Conservation (phyloP, 2,329 filamentous ascomycete species). For the Allantophomopsis lycopodina region DNA sequence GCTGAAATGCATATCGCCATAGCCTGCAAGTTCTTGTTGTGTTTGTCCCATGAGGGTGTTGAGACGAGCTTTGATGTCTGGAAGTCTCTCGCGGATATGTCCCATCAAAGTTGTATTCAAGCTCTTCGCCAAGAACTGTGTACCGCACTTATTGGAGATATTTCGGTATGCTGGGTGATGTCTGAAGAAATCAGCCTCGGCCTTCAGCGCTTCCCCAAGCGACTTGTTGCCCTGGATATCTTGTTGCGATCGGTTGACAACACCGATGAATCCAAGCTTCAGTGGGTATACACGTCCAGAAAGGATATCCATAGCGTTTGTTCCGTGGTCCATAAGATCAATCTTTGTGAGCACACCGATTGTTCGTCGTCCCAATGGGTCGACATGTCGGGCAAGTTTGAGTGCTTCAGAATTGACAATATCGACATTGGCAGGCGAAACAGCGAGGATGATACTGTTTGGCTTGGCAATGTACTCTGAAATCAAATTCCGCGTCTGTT, state of each 20-base stretch:
- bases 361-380: conserved; percentile 83
- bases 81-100: conserved; percentile 88
- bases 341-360: conserved; percentile 96
- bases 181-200: conserved; percentile 89
- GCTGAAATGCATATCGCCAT: conserved; percentile 94
- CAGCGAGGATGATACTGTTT: conserved; percentile 93
- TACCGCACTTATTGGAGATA: conserved; percentile 86
- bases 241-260: conserved; percentile 95
- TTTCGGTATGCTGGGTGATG: conserved; percentile 96
- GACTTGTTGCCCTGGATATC: conserved; percentile 94
- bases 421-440: conserved; percentile 95
- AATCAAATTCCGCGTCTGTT: conserved; percentile 92
- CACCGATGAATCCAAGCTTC: conserved; percentile 94
- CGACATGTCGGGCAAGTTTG: conserved; percentile 93
- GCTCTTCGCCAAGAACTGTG: conserved; percentile 86
- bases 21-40: conserved; percentile 94
- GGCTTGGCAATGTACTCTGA: conserved; percentile 98
- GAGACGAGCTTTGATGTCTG: conserved; percentile 93
- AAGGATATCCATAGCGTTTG: conserved; percentile 94
- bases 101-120: conserved; percentile 91
- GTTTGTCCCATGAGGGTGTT: conserved; percentile 99
- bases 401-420: conserved; percentile 96
- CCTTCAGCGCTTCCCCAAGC: conserved; percentile 80
- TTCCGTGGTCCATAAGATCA: conserved; percentile 97
- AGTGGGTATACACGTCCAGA: conserved; percentile 92